Evolutionary conservation across 2,329 filamentous ascomycete genomes (phyloP), one percentile per base, ranked within the genome.

Genomic region (Epichloe sylvatica): DNA sequence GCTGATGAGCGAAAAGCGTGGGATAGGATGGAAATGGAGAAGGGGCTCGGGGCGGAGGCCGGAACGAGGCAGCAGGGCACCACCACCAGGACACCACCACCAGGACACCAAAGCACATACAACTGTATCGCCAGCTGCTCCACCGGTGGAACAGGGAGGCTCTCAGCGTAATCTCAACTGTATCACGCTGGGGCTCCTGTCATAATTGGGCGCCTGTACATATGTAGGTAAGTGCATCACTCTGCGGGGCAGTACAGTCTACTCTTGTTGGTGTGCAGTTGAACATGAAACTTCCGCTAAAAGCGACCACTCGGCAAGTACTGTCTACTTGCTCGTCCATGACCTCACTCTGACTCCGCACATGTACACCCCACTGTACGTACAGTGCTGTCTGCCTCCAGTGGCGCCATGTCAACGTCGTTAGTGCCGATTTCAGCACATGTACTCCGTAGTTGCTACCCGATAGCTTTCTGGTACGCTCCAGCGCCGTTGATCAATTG

Each of bases 1-100:
- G 54, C 59, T 60, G 62, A 60, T 58, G 58, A 59, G 55, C 53
- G 60, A 61, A 63, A 64, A 60, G 60, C 58, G 42, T 49, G 40
- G 56, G 56, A 55, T 54, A 51, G 54, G 52, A 59, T 56, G 55
- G 61, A 60, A 61, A 62, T 60, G 57, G 57, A 47, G 59, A 59
- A 60, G 61, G 60, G 62, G 58, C 53, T 58, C 56, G 54, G 56
- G 53, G 49, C 54, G 51, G 56, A 51, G 57, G 55, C 56, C 55
- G 52, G 51, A 51, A 51, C 50, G 53, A 56, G 48, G 40, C 49
- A 43, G 35, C 42, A 45, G 50, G 45, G 38, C 44, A 43, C 30
- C 35, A 44, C 30, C 34, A 43, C 30, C 34, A 30, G 36, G 23
- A 12, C 35, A 49, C 19, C 41, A 34, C 30, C 34, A 43, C 30